These are phyloP conservation scores for Xylaria telfairii DNA, from an alignment of 495 filamentous ascomycete species.

Conservation along the genomic window DNA sequence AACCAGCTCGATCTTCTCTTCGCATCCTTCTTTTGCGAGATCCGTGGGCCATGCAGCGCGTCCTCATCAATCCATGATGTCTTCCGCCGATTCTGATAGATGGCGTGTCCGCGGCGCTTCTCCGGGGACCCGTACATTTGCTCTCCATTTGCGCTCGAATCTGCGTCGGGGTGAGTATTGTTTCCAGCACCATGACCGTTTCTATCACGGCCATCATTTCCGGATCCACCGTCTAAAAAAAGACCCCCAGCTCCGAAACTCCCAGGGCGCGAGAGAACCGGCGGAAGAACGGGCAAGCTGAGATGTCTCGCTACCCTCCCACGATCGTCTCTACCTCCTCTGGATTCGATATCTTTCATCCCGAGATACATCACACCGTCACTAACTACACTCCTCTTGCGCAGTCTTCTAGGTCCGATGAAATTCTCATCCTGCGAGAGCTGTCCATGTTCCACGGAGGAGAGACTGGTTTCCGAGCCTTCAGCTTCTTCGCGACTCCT, in stretches of 20 bases:
- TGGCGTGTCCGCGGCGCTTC: constrained; percentile 33
- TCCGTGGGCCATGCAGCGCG: constrained; percentile 47
- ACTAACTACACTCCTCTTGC: constrained; percentile 30
- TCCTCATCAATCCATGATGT: constrained; percentile 52
- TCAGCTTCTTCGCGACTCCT: constrained; percentile 9
- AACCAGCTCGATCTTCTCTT: constrained; percentile 35
- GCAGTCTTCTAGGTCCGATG: constrained; percentile 27
- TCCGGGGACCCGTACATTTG: constrained; percentile 30
- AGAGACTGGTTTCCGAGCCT: constrained; percentile 3
- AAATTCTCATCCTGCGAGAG: constrained; percentile 4
- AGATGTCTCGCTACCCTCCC: constrained; percentile 4
- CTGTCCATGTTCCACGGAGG: constrained; percentile 22
- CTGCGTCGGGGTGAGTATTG: constrained; percentile 13
- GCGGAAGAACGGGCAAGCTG: constrained; percentile 17
- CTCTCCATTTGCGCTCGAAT: constrained; percentile 6
- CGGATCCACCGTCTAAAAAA: constrained; percentile 5
- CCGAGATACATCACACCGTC: not conserved
- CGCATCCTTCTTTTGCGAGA: constrained; percentile 33
- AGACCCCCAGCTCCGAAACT: not conserved
- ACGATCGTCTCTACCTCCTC: not conserved
- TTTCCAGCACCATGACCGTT: not conserved
- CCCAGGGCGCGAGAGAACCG: not conserved
- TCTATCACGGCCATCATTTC: not conserved
- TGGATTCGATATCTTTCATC: not conserved
- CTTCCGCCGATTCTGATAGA: constrained; percentile 38